A percentile compares a stretch with the other conserved stretches of the same genome.
Evolutionary conservation across 208 protist species (phyloP).

Genomic region (Trichomonas vaginalis): DNA sequence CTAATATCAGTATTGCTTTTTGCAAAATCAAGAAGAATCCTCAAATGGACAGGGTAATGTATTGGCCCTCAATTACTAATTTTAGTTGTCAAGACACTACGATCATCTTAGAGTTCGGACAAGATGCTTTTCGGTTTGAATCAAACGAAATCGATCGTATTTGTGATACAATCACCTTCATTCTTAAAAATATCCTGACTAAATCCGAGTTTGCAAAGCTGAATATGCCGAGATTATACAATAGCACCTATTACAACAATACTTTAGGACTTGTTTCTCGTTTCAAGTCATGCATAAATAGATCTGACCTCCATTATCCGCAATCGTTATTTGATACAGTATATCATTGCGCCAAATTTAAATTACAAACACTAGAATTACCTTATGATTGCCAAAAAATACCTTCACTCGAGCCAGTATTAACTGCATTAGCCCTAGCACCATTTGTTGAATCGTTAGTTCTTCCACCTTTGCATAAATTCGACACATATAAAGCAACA

Average conservation of each 20-base stretch:
- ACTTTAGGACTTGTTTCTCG: not conserved
- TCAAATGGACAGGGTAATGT: not conserved
- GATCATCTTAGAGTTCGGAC: not conserved
- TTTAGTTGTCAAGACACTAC: not conserved
- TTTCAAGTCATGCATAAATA: not conserved
- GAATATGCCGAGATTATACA: not conserved
- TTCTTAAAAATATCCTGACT: not conserved
- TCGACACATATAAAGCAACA: not conserved
- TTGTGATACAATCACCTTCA: not conserved
- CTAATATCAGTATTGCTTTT: not conserved
- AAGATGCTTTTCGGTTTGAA: not conserved
- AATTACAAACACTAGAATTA: not conserved
- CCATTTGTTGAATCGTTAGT: not conserved
- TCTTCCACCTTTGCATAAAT: not conserved
- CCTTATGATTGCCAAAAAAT: not conserved
- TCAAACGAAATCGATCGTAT: not conserved
- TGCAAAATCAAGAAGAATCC: not conserved
- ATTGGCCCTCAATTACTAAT: not conserved
- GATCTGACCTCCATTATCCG: not conserved
- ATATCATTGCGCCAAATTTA: not conserved
- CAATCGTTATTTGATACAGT: not conserved
- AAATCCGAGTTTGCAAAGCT: not conserved
- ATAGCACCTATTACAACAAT: not conserved
- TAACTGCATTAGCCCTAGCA: not conserved
- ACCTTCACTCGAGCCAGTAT: not conserved